phyloP scores from a whole-genome alignment of 1,284 basidiomycete species.

The Marasmius oreades region DNA sequence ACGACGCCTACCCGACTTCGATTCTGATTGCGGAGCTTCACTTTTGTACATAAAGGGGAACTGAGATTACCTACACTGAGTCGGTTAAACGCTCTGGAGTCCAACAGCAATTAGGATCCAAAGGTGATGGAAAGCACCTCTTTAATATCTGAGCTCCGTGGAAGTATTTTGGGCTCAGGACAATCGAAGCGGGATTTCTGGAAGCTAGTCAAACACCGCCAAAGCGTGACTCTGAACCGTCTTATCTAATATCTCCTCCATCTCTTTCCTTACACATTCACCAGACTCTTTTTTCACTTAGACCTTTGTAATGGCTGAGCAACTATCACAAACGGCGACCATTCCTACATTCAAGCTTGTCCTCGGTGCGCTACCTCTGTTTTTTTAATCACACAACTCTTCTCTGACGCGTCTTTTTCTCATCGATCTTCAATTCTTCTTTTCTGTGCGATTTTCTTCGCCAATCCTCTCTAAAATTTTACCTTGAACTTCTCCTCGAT shows the following conservation, averaged over 20 bases:
- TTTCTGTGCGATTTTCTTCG: constrained; percentile 14
- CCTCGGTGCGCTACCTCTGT: constrained; percentile 62
- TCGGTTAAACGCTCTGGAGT: too few relatives aligned
- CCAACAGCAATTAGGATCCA: too few relatives aligned
- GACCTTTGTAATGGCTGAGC: constrained; percentile 40
- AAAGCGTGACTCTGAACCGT: constrained; percentile 2
- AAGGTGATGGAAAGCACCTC: too few relatives aligned
- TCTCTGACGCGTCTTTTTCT: constrained; percentile 22
- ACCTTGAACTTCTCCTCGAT: constrained; percentile 13
- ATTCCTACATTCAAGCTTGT: constrained; percentile 99
- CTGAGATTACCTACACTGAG: too few relatives aligned
- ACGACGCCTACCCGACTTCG: too few relatives aligned
- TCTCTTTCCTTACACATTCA: constrained; percentile 8
- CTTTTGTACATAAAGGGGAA: too few relatives aligned
- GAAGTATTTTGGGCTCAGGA: too few relatives aligned
- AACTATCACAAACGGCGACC: constrained; percentile 14
- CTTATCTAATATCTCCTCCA: constrained; percentile 4
- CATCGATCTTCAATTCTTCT: constrained; percentile 4
- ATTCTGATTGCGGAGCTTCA: too few relatives aligned
- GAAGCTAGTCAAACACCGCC: background rate
- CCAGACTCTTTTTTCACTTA: constrained; percentile 16
- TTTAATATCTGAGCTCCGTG: too few relatives aligned
- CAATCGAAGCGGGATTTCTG: too few relatives aligned
- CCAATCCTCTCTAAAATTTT: constrained; percentile 25
- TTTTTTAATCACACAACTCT: constrained; percentile 27